Evolutionary conservation across 495 filamentous ascomycete species (phyloP).

Genomic region (Xylaria telfairii): DNA sequence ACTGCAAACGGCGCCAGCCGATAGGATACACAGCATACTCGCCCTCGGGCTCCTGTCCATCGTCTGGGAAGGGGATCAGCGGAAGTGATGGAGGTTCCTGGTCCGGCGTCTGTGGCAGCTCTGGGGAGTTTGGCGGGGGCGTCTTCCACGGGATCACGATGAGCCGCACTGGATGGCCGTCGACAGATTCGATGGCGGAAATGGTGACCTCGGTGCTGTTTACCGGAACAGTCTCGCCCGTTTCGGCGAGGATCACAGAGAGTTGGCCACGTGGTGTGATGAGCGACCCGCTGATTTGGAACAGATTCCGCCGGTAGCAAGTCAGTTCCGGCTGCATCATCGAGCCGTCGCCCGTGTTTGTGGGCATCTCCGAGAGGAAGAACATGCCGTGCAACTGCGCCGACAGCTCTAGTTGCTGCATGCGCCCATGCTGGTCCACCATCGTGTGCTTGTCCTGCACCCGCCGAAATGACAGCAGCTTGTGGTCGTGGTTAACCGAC

Average conservation of each 20-base stretch:
- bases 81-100: conserved; percentile 70
- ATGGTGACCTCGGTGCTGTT: conserved; percentile 82
- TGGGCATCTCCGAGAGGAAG: conserved; percentile 87
- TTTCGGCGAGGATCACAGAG: conserved; percentile 73
- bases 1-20: conserved; percentile 88
- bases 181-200: conserved; percentile 89
- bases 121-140: conserved; percentile 74
- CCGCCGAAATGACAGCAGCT: conserved; percentile 60
- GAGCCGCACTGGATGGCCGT: conserved; percentile 85
- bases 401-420: conserved; percentile 66
- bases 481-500: conserved; percentile 61
- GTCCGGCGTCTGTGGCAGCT: conserved; percentile 58
- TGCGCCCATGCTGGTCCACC: conserved; percentile 59
- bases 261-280: conserved; percentile 77
- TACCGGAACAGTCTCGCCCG: conserved; percentile 81
- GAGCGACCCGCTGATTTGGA: conserved; percentile 87
- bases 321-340: conserved; percentile 79
- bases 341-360: conserved; percentile 67
- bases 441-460: conserved; percentile 62
- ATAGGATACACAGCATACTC: conserved; percentile 87
- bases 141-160: conserved; percentile 98
- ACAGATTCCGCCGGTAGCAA: conserved; percentile 91
- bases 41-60: conserved; percentile 64
- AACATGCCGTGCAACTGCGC: conserved; percentile 96
- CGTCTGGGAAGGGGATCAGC: conserved; percentile 77